Evolutionary conservation across 2,329 filamentous ascomycete genomes (phyloP).

Genomic region (Plenodomus biglobosus): DNA sequence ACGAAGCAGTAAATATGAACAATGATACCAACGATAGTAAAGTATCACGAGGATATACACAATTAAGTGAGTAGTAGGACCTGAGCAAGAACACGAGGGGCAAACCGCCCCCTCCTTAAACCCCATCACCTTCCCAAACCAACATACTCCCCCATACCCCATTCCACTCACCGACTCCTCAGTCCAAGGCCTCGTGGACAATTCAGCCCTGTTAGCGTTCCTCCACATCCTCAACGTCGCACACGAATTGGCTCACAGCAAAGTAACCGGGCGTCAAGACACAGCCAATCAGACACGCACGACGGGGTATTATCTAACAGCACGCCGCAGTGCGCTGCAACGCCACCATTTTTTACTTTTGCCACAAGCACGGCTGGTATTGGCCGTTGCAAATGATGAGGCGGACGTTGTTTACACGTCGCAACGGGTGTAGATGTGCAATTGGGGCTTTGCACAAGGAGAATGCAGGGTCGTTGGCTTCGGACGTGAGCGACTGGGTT

Average conservation of each 20-base stretch:
- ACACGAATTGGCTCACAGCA: slow-evolving; percentile 21
- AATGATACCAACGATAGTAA: neutral
- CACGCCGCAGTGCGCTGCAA: slow-evolving; percentile 9
- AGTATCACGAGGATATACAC: neutral
- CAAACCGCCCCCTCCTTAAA: slow-evolving; percentile 1
- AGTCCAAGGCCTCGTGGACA: slow-evolving; percentile 2
- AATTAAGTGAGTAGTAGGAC: neutral
- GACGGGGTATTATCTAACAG: neutral
- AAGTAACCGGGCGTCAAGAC: slow-evolving; percentile 13
- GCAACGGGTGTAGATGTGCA: too few species aligned
- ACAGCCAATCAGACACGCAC: slow-evolving; percentile 14
- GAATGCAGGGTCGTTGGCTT: slow-evolving; percentile 13
- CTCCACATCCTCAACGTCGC: slow-evolving; percentile 9
- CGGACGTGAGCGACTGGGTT: slow-evolving; percentile 15
- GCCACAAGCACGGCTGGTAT: slow-evolving; percentile 5
- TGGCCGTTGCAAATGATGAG: neutral
- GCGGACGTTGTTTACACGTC: neutral
- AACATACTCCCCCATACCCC: neutral
- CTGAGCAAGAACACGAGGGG: slow-evolving; percentile 10
- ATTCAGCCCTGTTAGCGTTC: neutral
- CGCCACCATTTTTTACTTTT: slow-evolving; percentile 13
- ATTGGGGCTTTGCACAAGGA: too few species aligned
- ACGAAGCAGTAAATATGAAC: neutral
- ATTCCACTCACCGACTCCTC: slow-evolving; percentile 6
- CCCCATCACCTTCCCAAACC: neutral